These are phyloP conservation scores for Neohortaea acidophila DNA, from an alignment of 495 filamentous ascomycete species.

Conservation along the genomic window DNA sequence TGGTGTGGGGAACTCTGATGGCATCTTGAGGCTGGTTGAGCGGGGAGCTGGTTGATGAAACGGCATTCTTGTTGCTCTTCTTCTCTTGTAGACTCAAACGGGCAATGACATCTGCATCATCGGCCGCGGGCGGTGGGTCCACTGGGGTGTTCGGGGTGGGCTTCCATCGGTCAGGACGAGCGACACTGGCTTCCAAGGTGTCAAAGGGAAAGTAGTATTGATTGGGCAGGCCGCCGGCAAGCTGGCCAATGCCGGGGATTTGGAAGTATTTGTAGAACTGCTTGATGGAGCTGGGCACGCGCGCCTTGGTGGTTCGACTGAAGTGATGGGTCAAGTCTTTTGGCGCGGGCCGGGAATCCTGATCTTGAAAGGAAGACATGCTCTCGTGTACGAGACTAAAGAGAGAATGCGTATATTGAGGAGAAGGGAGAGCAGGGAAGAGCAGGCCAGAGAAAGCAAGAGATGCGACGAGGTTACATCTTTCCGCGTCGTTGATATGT, in stretches of 20 bases:
- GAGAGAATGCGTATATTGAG: no score
- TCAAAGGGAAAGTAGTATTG: slow-evolving; percentile 76
- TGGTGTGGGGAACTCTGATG: slow-evolving; percentile 49
- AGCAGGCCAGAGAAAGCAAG: no score
- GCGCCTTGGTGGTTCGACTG: slow-evolving; percentile 48
- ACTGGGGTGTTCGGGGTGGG: slow-evolving; percentile 44
- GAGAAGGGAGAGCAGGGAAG: no score
- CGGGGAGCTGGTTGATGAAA: no score
- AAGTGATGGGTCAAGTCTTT: slow-evolving; percentile 69
- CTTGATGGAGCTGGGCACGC: slow-evolving; percentile 53
- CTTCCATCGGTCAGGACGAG: slow-evolving; percentile 56
- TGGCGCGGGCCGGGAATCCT: slow-evolving; percentile 36
- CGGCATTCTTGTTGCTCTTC: slow-evolving; percentile 1
- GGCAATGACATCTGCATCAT: slow-evolving; percentile 1
- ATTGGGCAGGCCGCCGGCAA: slow-evolving; percentile 81
- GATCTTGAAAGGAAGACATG: no score
- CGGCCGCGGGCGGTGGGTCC: slow-evolving; percentile 24
- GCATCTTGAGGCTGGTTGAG: slow-evolving; percentile 13
- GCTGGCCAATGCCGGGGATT: slow-evolving; percentile 66
- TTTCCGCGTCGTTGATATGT: no score
- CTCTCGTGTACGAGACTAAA: no score
- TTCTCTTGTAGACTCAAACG: slow-evolving; percentile 11
- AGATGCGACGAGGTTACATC: no score
- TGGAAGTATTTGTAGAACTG: slow-evolving; percentile 68
- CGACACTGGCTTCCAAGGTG: slow-evolving; percentile 67